phyloP scores from a whole-genome alignment of 371 early-diverging fungal species.

The Mucor sp. region DNA sequence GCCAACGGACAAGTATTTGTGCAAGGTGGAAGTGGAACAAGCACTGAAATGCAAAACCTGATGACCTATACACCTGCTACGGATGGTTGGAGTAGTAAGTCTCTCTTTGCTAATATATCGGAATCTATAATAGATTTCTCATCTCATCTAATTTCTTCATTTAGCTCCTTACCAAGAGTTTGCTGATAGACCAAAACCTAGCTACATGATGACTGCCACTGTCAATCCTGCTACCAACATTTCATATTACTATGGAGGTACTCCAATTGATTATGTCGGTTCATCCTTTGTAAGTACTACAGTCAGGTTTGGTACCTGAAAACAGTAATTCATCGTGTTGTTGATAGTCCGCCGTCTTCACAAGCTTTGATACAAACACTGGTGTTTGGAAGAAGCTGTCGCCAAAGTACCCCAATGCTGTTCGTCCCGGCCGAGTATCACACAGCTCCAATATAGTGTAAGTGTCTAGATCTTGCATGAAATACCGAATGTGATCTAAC shows the following conservation, averaged over 20 bases:
- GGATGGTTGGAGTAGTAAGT: constrained; percentile 8
- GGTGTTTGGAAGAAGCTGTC: constrained; percentile 20
- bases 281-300: neutral
- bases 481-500: neutral
- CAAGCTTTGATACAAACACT: constrained; percentile 25
- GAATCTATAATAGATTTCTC: neutral
- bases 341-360: constrained; percentile 28
- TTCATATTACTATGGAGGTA: constrained; percentile 46
- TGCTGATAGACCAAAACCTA: constrained; percentile 9
- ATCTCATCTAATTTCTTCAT: neutral
- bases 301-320: neutral
- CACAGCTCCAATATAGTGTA: constrained; percentile 43
- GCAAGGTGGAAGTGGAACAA: constrained; percentile 25
- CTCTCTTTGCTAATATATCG: neutral
- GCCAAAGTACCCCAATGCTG: constrained; percentile 24
- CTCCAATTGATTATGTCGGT: constrained; percentile 7
- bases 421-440: constrained; percentile 31
- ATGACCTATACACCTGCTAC: constrained; percentile 21
- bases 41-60: constrained; percentile 24
- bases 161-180: neutral
- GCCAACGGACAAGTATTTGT: constrained; percentile 20
- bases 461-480: neutral
- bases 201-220: constrained; percentile 37
- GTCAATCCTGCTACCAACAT: constrained; percentile 22
- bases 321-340: neutral